Conservation (phyloP, 805 yeast species). For the Kregervanrija pseudodelftensis region DNA sequence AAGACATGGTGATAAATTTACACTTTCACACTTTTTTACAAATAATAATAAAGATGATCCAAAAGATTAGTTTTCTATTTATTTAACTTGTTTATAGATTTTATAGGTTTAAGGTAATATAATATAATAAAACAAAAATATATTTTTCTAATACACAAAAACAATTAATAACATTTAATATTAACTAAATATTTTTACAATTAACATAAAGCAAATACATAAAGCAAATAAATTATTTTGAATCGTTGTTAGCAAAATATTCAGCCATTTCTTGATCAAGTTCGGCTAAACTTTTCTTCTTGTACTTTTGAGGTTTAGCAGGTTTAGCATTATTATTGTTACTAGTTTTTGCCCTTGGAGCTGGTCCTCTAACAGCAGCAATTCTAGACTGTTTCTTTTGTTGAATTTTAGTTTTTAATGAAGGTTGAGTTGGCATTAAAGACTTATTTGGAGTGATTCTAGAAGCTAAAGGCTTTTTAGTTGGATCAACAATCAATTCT, state of each 20-base stretch:
- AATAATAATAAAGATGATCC: constrained; percentile 6
- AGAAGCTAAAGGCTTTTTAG: constrained; percentile 62
- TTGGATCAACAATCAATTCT: constrained; percentile 82
- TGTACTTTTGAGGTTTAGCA: constrained; percentile 28
- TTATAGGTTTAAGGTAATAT: neutral
- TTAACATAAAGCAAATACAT: neutral
- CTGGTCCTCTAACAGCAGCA: constrained; percentile 8
- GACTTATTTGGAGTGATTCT: constrained; percentile 53
- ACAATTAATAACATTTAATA: neutral
- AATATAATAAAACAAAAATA: neutral
- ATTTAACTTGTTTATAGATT: neutral
- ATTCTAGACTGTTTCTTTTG: constrained; percentile 13
- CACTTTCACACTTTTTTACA: constrained; percentile 11
- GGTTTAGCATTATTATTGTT: constrained; percentile 32
- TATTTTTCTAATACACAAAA: constrained; percentile 1
- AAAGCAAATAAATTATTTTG: constrained; percentile 3
- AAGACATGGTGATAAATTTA: constrained; percentile 30
- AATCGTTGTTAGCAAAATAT: constrained; percentile 61
- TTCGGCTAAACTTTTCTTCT: constrained; percentile 78
- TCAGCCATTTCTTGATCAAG: constrained; percentile 98
- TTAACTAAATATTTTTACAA: neutral
- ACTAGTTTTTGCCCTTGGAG: constrained; percentile 13
- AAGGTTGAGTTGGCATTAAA: constrained; percentile 9
- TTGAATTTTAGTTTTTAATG: constrained; percentile 29
- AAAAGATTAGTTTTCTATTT: neutral